Conservation (phyloP, 2,329 filamentous ascomycete species). For the Ophiognomonia clavigignenti-juglandacearum region DNA sequence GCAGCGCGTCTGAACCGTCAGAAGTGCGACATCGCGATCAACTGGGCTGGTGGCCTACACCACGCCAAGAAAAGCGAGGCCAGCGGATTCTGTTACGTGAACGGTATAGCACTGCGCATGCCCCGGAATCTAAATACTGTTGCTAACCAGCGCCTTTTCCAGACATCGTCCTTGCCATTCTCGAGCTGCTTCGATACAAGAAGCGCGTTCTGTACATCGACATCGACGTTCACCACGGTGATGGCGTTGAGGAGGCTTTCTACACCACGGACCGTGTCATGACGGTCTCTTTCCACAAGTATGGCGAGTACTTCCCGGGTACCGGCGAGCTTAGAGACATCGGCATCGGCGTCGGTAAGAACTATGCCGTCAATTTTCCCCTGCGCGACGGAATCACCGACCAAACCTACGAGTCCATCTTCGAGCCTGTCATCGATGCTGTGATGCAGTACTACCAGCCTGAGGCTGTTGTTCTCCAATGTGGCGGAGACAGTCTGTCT, state of each 20-base stretch:
- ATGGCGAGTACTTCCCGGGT: conserved; percentile 92
- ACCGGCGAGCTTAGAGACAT: conserved; percentile 84
- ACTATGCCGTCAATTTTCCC: conserved; percentile 88
- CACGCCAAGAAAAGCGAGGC: conserved; percentile 97
- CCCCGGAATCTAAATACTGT: conserved; percentile 23
- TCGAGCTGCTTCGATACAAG: conserved; percentile 85
- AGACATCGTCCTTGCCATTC: conserved; percentile 95
- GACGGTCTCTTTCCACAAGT: conserved; percentile 92
- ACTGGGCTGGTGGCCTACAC: conserved; percentile 96
- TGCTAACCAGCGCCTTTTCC: conserved; percentile 37
- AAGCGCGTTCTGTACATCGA: conserved; percentile 96
- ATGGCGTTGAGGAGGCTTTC: conserved; percentile 82
- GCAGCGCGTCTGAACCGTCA: conserved; percentile 83
- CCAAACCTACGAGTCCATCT: conserved; percentile 82
- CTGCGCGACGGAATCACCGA: conserved; percentile 91
- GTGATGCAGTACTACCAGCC: conserved; percentile 87
- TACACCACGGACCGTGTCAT: conserved; percentile 79
- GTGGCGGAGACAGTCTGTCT: conserved; percentile 89
- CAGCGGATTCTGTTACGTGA: conserved; percentile 97
- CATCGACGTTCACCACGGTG: conserved; percentile 83
- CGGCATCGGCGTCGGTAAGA: conserved; percentile 80
- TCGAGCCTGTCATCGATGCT: conserved; percentile 80
- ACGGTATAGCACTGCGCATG: conserved; percentile 58
- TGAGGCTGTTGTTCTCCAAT: conserved; percentile 90
- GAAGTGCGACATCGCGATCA: conserved; percentile 95